Evolutionary conservation across 331 rosid genomes (phyloP).

Genomic region (Rosa hybrid): DNA sequence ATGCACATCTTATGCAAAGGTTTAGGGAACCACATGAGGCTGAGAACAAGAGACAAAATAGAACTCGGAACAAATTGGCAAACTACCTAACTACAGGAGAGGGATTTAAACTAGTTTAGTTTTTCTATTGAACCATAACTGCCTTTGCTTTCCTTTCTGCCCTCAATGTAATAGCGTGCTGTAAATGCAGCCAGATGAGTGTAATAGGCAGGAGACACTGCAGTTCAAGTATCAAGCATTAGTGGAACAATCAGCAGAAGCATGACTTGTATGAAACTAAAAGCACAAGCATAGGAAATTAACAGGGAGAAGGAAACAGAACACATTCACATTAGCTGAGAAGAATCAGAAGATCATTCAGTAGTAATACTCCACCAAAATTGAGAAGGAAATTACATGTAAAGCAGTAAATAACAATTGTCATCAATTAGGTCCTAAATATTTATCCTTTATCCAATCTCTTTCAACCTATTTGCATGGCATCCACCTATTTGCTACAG

Average conservation of each 20-base stretch:
- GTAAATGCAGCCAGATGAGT: constrained; percentile 79
- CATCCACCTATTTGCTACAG: no score
- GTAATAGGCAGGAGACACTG: constrained; percentile 78
- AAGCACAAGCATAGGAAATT: neutral
- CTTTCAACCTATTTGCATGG: no score
- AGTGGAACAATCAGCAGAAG: neutral
- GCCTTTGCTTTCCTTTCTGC: neutral
- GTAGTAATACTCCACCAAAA: neutral
- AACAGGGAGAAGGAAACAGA: constrained; percentile 37
- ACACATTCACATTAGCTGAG: neutral
- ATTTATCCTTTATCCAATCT: no score
- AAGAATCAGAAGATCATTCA: neutral
- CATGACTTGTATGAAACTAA: neutral
- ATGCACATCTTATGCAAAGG: no score
- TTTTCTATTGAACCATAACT: no score
- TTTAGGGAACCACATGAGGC: no score
- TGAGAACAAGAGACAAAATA: no score
- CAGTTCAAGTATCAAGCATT: neutral
- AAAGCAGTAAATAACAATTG: neutral
- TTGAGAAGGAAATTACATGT: neutral
- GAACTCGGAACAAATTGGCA: no score
- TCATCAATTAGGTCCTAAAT: no score
- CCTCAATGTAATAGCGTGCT: constrained; percentile 64
- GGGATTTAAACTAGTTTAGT: no score
- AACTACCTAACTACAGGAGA: no score